These are phyloP conservation scores for Pyronema omphalodes DNA, from an alignment of 495 filamentous ascomycete species.

Conservation along the genomic window DNA sequence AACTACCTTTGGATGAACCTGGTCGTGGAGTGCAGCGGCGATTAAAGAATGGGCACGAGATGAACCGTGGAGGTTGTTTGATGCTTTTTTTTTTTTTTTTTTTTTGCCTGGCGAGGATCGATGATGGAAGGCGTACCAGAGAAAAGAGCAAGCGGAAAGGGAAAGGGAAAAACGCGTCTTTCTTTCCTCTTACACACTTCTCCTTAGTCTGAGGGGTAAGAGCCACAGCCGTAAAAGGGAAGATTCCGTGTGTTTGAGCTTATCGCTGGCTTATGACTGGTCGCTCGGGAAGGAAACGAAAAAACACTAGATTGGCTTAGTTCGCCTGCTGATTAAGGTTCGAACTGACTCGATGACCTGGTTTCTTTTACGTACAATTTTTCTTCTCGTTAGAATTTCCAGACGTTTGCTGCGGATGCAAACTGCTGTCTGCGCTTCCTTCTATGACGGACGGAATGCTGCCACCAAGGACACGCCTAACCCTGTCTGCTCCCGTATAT, in stretches of 20 bases:
- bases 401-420: neutral
- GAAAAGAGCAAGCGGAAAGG: neutral
- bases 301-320: slow-evolving; percentile 4
- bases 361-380: slow-evolving; percentile 7
- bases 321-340: neutral
- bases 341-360: neutral
- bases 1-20: too few species aligned
- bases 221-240: neutral
- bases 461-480: too few species aligned
- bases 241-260: neutral
- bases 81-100: too few species aligned
- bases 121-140: too few species aligned
- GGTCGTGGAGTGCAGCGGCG: slow-evolving; percentile 1
- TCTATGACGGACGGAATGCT: too few species aligned
- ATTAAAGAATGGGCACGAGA: too few species aligned
- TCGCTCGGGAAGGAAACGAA: neutral
- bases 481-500: too few species aligned
- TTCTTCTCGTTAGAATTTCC: neutral
- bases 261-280: slow-evolving; percentile 1
- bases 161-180: neutral
- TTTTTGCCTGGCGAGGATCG: neutral
- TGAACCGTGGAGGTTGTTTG: too few species aligned
- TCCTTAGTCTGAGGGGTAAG: too few species aligned
- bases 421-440: neutral
- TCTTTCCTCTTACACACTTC: too few species aligned